Base-by-base conservation (phyloP, 495 filamentous ascomycete species). In the Articulospora tetracladia region DNA sequence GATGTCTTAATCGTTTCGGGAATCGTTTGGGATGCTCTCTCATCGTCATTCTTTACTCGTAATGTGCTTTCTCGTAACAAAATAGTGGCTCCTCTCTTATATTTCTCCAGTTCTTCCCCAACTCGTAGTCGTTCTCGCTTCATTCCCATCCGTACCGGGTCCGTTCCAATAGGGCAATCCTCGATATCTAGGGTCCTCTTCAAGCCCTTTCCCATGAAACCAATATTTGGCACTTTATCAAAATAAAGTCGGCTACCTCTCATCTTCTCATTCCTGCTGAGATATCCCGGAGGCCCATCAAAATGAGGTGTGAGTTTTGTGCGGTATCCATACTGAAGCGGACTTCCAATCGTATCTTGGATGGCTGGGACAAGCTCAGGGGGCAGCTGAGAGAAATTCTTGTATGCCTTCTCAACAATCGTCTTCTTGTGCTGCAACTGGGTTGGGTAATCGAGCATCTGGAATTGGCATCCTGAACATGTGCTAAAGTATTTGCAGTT, bases 231-330 rank as follows among this genome's bases (percentile, higher is more conserved):
- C 3, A 87, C 77, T 55, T 79, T 69, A 23, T 72, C 59, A 57
- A 83, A 82, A 6, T 57, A 67, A 11, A 69, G 57, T 59, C 77
- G 73, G 39, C 72, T 68, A 25, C 73, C 68, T 64, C 78, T 79
- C 27, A 70, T 70, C 27, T 69, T 79, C 26, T 63, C 61, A 12
- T 68, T 62, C 19, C 68, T 69, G 34, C 68, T 64, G 63, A 69
- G 68, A 67, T 71, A 78, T 19, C 73, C 75, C 12, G 67, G 73
- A 1, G 90, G 90, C 0, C 80, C 86, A 67, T 94, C 86, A 64
- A 97, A 98, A 72, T 98, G 94, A 1, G 94, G 94, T 4, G 94
- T 98, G 34, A 98, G 79, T 71, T 98, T 98, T 13, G 94, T 98
- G 34, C 94, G 86, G 74, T 98, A 98, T 53, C 86, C 86, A 74